phyloP scores from a whole-genome alignment of 352 stramenopile genomes.

The Globisporangium camurandrum region DNA sequence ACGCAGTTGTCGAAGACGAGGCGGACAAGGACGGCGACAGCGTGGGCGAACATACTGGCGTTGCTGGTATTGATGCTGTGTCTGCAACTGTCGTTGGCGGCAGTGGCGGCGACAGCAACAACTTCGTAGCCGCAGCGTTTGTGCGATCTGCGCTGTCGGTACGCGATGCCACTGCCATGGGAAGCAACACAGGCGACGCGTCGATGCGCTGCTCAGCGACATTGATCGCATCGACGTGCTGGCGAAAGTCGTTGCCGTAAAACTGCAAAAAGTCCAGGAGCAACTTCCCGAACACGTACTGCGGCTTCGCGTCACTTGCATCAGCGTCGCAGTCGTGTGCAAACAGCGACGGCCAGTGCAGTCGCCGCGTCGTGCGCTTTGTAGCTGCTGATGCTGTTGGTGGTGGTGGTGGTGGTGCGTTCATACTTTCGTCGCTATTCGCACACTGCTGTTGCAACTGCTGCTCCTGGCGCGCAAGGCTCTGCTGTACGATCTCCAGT shows the following conservation, averaged over 20 bases:
- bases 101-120: neutral
- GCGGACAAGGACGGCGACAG: neutral
- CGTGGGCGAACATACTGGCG: neutral
- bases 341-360: conserved; percentile 25
- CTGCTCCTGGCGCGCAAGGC: conserved; percentile 23
- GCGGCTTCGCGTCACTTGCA: conserved; percentile 34
- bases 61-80: conserved; percentile 11
- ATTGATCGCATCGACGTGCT: conserved; percentile 59
- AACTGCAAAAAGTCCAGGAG: conserved; percentile 83
- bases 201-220: neutral
- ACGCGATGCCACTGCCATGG: neutral
- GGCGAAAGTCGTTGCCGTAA: conserved; percentile 77
- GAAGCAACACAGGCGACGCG: too few relatives aligned
- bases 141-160: neutral
- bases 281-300: conserved; percentile 67
- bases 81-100: conserved; percentile 6
- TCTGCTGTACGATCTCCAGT: conserved; percentile 46
- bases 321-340: conserved; percentile 10
- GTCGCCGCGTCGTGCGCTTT: conserved; percentile 17
- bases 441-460: too few relatives aligned
- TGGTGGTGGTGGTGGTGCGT: too few relatives aligned
- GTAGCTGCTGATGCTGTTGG: conserved; percentile 6
- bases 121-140: neutral
- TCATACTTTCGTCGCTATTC: conserved; percentile 12
- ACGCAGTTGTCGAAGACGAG: conserved; percentile 5